phyloP scores from a whole-genome alignment of 805 yeast species.

The Wickerhamiella hasegawae region DNA sequence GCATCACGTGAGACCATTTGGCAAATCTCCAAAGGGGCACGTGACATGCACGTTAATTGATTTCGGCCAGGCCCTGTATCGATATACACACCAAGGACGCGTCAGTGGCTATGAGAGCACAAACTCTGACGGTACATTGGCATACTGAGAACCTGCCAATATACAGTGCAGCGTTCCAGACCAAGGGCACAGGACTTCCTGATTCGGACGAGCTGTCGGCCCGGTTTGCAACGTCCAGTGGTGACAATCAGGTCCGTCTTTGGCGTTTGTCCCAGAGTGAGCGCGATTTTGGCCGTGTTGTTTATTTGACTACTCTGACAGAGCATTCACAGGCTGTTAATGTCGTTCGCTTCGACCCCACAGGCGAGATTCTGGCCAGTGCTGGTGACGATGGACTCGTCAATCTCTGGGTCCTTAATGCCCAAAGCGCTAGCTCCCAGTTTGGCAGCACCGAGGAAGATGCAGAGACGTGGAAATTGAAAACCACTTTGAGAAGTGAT shows the following conservation, averaged over 20 bases:
- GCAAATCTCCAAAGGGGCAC: too few species aligned
- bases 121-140: slow-evolving; percentile 27
- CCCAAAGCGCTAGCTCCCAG: slow-evolving; percentile 18
- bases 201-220: slow-evolving; percentile 7
- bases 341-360: slow-evolving; percentile 63
- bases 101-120: slow-evolving; percentile 24
- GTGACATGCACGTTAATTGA: too few species aligned
- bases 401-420: slow-evolving; percentile 50
- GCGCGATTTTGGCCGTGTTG: slow-evolving; percentile 26
- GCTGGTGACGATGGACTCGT: slow-evolving; percentile 94
- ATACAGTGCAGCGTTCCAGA: slow-evolving; percentile 26
- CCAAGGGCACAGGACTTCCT: slow-evolving; percentile 8
- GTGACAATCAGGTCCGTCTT: slow-evolving; percentile 72
- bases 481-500: slow-evolving; percentile 30
- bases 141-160: slow-evolving; percentile 28
- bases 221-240: slow-evolving; percentile 81
- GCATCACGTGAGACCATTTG: too few species aligned
- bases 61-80: too few species aligned
- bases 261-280: slow-evolving; percentile 26
- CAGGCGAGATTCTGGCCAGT: slow-evolving; percentile 59
- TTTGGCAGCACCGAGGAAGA: slow-evolving; percentile 31
- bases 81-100: too few species aligned
- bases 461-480: slow-evolving; percentile 59
- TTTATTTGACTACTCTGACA: slow-evolving; percentile 62
- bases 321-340: slow-evolving; percentile 94